A percentile compares a stretch with the other conserved stretches of the same genome.
phyloP scores from a whole-genome alignment of 768 basidiomycete genomes.

The Auricularia cornea region DNA sequence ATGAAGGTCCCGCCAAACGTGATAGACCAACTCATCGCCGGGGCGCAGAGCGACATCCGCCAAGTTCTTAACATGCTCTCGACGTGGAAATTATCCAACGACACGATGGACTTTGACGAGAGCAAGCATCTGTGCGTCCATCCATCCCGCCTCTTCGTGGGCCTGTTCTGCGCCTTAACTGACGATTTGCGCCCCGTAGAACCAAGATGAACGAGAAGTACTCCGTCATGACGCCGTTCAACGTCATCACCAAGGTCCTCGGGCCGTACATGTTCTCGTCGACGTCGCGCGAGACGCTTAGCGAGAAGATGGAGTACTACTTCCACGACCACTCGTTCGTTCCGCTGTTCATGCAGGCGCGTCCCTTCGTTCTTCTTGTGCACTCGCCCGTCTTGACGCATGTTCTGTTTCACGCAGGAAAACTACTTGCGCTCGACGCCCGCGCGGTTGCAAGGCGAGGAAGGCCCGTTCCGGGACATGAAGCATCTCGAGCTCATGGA shows the following conservation, averaged over 20 bases:
- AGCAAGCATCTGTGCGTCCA: conserved; percentile 75
- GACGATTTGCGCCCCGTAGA: too few species aligned
- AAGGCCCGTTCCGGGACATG: conserved; percentile 44
- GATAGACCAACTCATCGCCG: conserved; percentile 80
- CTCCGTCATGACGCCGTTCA: conserved; percentile 84
- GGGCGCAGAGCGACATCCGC: conserved; percentile 92
- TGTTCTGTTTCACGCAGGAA: conserved; percentile 44
- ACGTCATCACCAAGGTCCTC: conserved; percentile 78
- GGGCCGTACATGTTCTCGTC: conserved; percentile 86
- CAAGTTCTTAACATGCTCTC: conserved; percentile 98
- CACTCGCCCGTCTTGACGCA: not conserved
- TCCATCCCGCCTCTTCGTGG: too few species aligned
- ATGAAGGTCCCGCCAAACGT: conserved; percentile 89
- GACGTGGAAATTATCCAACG: conserved; percentile 84
- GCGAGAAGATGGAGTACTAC: conserved; percentile 91
- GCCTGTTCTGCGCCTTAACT: too few species aligned
- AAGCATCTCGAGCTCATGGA: conserved; percentile 78
- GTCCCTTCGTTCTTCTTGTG: not conserved
- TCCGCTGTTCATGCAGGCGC: conserved; percentile 89
- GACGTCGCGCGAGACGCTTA: conserved; percentile 71
- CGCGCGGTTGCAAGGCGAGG: conserved; percentile 41
- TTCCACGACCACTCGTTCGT: conserved; percentile 95
- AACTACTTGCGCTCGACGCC: conserved; percentile 89
- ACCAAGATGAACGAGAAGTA: conserved; percentile 90
- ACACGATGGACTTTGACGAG: conserved; percentile 83